Base-by-base conservation (phyloP, 225 moss, liverwort and hornwort species). In the Polytrichum commune region DNA sequence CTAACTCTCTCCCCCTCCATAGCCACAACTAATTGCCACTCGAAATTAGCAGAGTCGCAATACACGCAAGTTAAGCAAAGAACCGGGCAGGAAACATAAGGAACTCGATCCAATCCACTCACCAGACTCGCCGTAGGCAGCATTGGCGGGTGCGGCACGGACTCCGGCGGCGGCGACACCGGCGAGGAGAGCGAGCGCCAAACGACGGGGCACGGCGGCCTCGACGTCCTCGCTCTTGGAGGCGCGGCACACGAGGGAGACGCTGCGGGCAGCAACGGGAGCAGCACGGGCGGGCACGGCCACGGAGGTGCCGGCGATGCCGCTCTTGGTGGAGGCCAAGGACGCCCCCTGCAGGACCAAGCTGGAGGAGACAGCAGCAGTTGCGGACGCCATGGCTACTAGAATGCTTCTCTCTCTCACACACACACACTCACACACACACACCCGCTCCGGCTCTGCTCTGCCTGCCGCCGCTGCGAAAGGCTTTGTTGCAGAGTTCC, bases 111-210 rank as follows among this genome's bases (percentile, higher is more conserved):
- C 16, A 16, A 63, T 63, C 7, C 16, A 72, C 81, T 69, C 71
- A 95, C 93, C 95, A 30, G 90, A 80, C 72, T 94, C 92, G 69
- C 97, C 97, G 55, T 94, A 94, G 6, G 94, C 97, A 55, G 94
- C 97, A 75, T 73, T 80, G 26, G 97, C 94, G 10, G 92, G 90
- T 1, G 82, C 78, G 62, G 77, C 85, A 64, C 88, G 86, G 69
- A 74, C 74, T 0, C 74, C 83, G 0, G 76, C 80, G 5, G 84
- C 92, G 0, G 83, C 78, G 5, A 83, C 73, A 22, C 88, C 86
- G 5, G 90, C 94, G 4, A 91, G 73, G 27, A 98, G 71, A 18
- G 91, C 91, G 5, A 98, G 75, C 22, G 90, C 92, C 80, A 81
- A 71, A n/a, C 97, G 79, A 5, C 97, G 86, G 57, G 86, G 81